Evolutionary conservation across 805 yeast species (phyloP), one percentile per base, ranked within the genome.

Genomic region (Kodamaea neixiangensis): DNA sequence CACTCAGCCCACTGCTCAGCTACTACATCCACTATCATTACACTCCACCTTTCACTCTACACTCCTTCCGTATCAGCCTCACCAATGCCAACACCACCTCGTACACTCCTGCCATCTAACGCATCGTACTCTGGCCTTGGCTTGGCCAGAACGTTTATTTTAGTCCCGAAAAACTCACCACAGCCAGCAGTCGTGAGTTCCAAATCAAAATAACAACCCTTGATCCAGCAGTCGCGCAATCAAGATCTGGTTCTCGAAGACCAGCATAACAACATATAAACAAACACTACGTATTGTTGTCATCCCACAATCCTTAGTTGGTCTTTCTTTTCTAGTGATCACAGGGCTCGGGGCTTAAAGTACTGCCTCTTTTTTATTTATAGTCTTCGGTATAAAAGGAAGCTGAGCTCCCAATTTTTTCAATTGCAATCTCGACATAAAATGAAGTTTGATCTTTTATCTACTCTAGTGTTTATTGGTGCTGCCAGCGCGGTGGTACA

Each of bases 401-500:
- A 17, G 41, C 22, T n/a, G 11, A 21, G 35, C 14, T 14, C 25
- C 14, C 15, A 9, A 42, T 7, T 3, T 42, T 22, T 14, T 25
- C 31, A 25, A 9, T 25, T 5, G 10, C 11, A 5, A 14, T 18
- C 13, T 15, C 14, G 3, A 39, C 18, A 15, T n/a, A 44, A 31
- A 31, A 47, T 47, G 50, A 47, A 47, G 46, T 35, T 21, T 14
- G 29, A 33, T 18, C 21, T 33, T 9, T 18, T 34, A 25, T 41
- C 46, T 10, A 42, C 46, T 3, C 25, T 42, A 13, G n/a, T 40
- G n/a, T 41, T 33, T 20, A 15, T 45, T 17, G 50, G 50, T 6
- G n/a, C 43, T n/a, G 18, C 50, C 13, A 39, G 43, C n/a, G 51
- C 48, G 2, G 38, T 6, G 14, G 43, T 43, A 40, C 38, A 19